phyloP scores from a whole-genome alignment of 768 basidiomycete species.

The Tulasnella sp. region DNA sequence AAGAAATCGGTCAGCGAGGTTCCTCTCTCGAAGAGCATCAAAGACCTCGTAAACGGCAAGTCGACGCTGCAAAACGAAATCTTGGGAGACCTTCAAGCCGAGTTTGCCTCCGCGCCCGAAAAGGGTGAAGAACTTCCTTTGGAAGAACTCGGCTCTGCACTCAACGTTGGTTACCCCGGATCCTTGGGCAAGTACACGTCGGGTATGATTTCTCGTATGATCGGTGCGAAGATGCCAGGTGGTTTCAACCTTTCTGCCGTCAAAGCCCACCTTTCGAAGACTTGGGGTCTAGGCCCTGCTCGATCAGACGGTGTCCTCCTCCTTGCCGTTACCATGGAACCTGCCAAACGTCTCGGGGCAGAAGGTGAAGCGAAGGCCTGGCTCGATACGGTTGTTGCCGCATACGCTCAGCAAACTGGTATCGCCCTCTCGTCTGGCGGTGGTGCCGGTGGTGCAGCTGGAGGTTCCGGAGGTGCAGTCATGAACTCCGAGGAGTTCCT shows the following conservation, averaged over 20 bases:
- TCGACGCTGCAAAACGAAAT: slow-evolving; percentile 99
- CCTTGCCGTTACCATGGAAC: slow-evolving; percentile 84
- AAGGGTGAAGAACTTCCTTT: slow-evolving; percentile 96
- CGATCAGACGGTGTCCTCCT: slow-evolving; percentile 86
- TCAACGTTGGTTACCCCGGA: slow-evolving; percentile 73
- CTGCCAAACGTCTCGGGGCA: slow-evolving; percentile 80
- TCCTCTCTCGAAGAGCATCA: slow-evolving; percentile 86
- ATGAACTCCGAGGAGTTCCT: slow-evolving; percentile 98
- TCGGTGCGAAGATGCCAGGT: slow-evolving; percentile 96
- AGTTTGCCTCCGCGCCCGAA: slow-evolving; percentile 90
- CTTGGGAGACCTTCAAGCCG: slow-evolving; percentile 88
- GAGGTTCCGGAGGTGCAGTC: slow-evolving; percentile 57
- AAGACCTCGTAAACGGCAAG: slow-evolving; percentile 96
- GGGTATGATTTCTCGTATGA: slow-evolving; percentile 77
- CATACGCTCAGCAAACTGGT: slow-evolving; percentile 81
- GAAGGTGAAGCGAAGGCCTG: slow-evolving; percentile 89
- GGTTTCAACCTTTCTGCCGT: slow-evolving; percentile 92
- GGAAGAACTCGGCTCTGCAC: slow-evolving; percentile 83
- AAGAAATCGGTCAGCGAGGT: slow-evolving; percentile 91
- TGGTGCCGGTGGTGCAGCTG: slow-evolving; percentile 44
- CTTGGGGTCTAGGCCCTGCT: slow-evolving; percentile 86
- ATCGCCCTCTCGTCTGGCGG: slow-evolving; percentile 66
- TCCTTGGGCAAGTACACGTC: slow-evolving; percentile 85
- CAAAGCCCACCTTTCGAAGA: slow-evolving; percentile 78
- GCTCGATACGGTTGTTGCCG: slow-evolving; percentile 72